Evolutionary conservation across 768 basidiomycete genomes (phyloP), one percentile per base, ranked within the genome.

Genomic region (Mycena alexandri): DNA sequence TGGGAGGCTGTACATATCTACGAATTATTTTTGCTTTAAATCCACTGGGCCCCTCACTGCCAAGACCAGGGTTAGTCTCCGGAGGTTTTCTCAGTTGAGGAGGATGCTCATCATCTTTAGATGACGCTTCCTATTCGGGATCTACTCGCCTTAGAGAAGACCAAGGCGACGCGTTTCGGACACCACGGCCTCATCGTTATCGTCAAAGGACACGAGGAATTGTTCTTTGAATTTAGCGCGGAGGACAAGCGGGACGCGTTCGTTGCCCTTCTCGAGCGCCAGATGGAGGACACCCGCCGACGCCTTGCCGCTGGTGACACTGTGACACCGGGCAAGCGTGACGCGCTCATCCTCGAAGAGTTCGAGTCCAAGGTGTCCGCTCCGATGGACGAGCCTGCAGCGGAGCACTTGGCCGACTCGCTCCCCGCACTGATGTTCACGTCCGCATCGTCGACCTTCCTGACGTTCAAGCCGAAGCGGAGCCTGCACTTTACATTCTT

Each of bases 101-200:
- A 61, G 43, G 47, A 69, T 33, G 10, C 58, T 50, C 55, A 13
- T 68, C 19, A 19, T 34, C 13, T 17, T 11, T 71, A 99, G 96
- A 99, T 99, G 97, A 89, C 97, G 22, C 82, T 99, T 33, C 97
- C 97, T 14, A 89, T 98, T 62, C 87, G 88, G 47, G 97, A 99
- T 78, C 88, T 99, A 43, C 82, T 99, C 46, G 87, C 94, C 13
- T 85, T 88, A 6, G 93, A 98, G 78, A 92, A 88, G 75, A 90
- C 92, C 11, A 94, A 91, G 77, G 93, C 96, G 2, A 93, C 93
- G 70, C 89, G 93, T 24, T 94, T 98, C 76, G 94, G 93, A 8
- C 95, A 95, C 74, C 88, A 92, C 73, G 97, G 97, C 29, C 86
- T 99, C 21, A 89, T 93, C 41, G 84, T 99, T 62, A 91, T 98